Conservation (phyloP, 306 rosid genomes). For the Biancaea sappan region DNA sequence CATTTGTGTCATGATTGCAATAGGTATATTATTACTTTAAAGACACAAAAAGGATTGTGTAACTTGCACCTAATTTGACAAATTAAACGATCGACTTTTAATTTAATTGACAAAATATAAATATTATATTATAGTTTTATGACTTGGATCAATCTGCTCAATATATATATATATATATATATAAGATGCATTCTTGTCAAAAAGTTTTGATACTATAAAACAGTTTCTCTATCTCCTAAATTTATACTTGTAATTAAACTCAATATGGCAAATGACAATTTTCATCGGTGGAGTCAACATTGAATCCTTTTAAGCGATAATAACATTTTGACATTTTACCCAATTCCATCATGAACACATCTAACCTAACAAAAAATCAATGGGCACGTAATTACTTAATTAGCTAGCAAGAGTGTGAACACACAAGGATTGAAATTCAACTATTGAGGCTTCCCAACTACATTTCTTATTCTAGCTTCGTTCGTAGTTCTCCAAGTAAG, state of each 20-base stretch:
- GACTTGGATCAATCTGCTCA: no score
- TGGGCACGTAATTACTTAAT: background rate
- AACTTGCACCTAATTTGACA: background rate
- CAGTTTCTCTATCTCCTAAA: no score
- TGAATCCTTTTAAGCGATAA: background rate
- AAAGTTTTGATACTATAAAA: no score
- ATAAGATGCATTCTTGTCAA: no score
- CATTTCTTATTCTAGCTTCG: background rate
- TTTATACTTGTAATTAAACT: background rate
- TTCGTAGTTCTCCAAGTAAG: background rate
- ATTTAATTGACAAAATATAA: background rate
- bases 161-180: no score
- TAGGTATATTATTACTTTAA: background rate
- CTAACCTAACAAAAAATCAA: background rate
- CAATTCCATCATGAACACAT: conserved; percentile 1
- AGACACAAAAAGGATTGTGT: background rate
- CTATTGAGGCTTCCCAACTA: background rate
- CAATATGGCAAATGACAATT: background rate
- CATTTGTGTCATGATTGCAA: no score
- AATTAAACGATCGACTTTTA: no score
- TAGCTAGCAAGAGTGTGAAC: background rate
- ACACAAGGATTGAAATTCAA: background rate
- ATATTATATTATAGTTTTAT: no score
- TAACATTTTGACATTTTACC: conserved; percentile 3
- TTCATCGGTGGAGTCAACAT: no score